A percentile compares a stretch with the other conserved stretches of the same genome.
These are phyloP conservation scores for Saccharum spontaneum DNA, from an alignment of 176 grass and related monocot species.

Conservation along the genomic window DNA sequence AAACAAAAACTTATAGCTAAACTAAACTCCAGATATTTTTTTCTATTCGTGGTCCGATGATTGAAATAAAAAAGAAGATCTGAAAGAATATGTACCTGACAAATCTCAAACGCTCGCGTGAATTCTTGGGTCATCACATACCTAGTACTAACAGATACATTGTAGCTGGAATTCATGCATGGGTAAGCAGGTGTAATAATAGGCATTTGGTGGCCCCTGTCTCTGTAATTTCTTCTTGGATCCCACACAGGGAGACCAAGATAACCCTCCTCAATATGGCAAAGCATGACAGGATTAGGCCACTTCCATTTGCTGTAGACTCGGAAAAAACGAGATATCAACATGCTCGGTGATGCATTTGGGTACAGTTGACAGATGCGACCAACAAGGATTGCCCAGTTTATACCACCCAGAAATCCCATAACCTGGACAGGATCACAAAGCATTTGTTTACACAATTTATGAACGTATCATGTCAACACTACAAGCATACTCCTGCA, in stretches of 20 bases:
- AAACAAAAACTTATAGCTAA: neutral
- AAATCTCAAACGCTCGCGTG: slow-evolving; percentile 65
- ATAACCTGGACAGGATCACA: slow-evolving; percentile 60
- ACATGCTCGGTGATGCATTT: slow-evolving; percentile 82
- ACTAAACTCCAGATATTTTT: neutral
- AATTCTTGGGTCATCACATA: slow-evolving; percentile 86
- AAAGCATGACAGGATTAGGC: slow-evolving; percentile 97
- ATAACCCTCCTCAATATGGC: slow-evolving; percentile 76
- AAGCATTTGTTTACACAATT: slow-evolving; percentile 12
- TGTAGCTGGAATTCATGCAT: slow-evolving; percentile 95
- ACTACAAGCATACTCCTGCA: slow-evolving; percentile 19
- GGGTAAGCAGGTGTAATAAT: slow-evolving; percentile 99
- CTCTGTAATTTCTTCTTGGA: slow-evolving; percentile 84
- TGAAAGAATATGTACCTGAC: slow-evolving; percentile 57
- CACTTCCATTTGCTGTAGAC: slow-evolving; percentile 92
- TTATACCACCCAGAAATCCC: slow-evolving; percentile 98
- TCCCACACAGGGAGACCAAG: slow-evolving; percentile 90
- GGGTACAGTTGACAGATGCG: slow-evolving; percentile 96
- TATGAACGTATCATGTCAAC: neutral
- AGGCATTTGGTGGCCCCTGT: slow-evolving; percentile 88
- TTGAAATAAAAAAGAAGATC: neutral
- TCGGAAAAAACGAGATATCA: slow-evolving; percentile 91
- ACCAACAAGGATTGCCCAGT: slow-evolving; percentile 91
- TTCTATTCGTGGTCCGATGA: neutral
- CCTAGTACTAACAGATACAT: slow-evolving; percentile 81